phyloP scores from a whole-genome alignment of 2,329 filamentous ascomycete genomes.

The Aspergillus niger region DNA sequence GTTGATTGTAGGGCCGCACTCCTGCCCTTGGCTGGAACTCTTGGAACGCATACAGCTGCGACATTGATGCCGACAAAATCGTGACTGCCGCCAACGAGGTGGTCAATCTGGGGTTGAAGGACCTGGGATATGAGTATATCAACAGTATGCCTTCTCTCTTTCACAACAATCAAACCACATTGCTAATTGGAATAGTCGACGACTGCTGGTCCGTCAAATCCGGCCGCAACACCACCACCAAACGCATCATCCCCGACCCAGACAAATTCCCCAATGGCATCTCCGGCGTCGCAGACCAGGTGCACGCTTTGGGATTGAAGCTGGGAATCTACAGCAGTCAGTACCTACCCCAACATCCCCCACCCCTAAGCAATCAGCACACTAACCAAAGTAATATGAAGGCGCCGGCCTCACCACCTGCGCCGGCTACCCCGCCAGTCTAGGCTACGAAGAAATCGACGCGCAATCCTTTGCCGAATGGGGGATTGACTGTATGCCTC shows the following conservation, averaged over 20 bases:
- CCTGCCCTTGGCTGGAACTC: conserved; percentile 48
- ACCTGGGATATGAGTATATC: conserved; percentile 55
- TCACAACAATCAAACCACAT: not conserved
- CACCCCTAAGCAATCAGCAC: too few relatives aligned
- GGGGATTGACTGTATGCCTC: conserved; percentile 55
- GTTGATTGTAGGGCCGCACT: conserved; percentile 24
- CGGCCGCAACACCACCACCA: conserved; percentile 45
- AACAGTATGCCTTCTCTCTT: conserved; percentile 24
- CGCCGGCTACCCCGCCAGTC: conserved; percentile 58
- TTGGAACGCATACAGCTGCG: conserved; percentile 52
- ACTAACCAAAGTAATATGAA: conserved; percentile 12
- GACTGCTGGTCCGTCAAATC: conserved; percentile 61
- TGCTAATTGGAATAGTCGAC: conserved; percentile 47
- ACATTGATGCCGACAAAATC: conserved; percentile 50
- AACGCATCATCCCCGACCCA: conserved; percentile 51
- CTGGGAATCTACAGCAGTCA: conserved; percentile 64
- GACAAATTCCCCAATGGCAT: conserved; percentile 62
- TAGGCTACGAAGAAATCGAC: conserved; percentile 61
- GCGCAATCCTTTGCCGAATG: conserved; percentile 60
- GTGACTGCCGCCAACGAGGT: conserved; percentile 51
- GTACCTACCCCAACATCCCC: conserved; percentile 22
- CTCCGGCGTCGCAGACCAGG: conserved; percentile 52
- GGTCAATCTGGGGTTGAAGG: conserved; percentile 49
- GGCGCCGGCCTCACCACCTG: conserved; percentile 50
- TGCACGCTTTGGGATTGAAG: conserved; percentile 62